Base-by-base conservation (phyloP, 106 monocot species). In the Allium cepa region DNA sequence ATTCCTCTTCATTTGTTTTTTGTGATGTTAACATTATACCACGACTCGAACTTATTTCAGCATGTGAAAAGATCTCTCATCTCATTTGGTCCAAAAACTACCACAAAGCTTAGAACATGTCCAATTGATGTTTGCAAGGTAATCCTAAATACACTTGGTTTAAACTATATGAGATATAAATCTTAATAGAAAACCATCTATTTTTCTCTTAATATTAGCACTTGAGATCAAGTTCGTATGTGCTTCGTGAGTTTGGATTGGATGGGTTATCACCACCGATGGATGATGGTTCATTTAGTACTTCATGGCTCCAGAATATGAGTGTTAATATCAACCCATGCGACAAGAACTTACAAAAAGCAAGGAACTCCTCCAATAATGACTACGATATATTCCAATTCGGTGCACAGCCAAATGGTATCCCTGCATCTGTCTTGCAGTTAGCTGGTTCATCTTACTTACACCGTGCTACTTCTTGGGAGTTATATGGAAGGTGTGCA, bases 401-500 rank as follows among this genome's bases (percentile, higher is more conserved):
- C 71, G 71, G 71, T 71, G 71, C 85, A 57, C 92, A 89, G 26
- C 92, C 92, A 68, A 97, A 79, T 87, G 83, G 92, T 52, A 76
- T 97, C 67, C 89, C 97, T 70, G 76, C 76, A 18, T 85, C 89
- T 66, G 79, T 90, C 70, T 81, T 90, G 67, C 97, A 92, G 79
- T 81, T 97, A 64, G 80, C 88, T 66, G 97, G 97, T 76, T 77
- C 89, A 68, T 86, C 97, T 64, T 92, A 87, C 80, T 77, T 97
- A 71, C 74, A 88, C 36, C 91, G 79, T 73, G 84, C 97, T 66
- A 90, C 92, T 70, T 84, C 92, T 17, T 97, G 97, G 97, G 97
- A 97, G 76, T 82, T 92, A 9, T 92, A 92, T 83, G 97, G 97
- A 69, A 97, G 95, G 95, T 95, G 75, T 3, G 16, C 62, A 4